phyloP scores from a whole-genome alignment of 2,329 filamentous ascomycete genomes.

The Neofusicoccum ribis region DNA sequence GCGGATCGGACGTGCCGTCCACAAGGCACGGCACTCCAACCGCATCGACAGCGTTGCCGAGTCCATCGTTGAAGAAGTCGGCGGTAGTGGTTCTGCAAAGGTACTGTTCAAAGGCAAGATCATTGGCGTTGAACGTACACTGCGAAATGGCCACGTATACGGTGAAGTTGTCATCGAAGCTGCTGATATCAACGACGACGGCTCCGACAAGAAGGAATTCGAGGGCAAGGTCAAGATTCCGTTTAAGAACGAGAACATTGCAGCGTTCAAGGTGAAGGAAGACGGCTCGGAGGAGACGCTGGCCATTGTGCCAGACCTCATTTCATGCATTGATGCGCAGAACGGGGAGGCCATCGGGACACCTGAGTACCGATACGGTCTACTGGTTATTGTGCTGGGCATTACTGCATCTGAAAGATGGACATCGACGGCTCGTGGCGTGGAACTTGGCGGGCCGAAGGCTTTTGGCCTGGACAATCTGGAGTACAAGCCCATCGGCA shows the following conservation, averaged over 20 bases:
- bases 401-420: conserved; percentile 57
- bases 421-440: conserved; percentile 50
- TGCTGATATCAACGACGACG: conserved; percentile 24
- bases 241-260: conserved; percentile 34
- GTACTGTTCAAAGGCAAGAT: conserved; percentile 50
- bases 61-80: conserved; percentile 45
- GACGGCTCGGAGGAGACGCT: conserved; percentile 38
- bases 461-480: conserved; percentile 52
- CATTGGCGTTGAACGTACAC: conserved; percentile 43
- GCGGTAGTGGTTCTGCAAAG: conserved; percentile 37
- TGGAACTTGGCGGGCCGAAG: conserved; percentile 53
- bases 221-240: conserved; percentile 23
- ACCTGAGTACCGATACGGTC: conserved; percentile 57
- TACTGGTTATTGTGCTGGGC: conserved; percentile 54
- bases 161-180: conserved; percentile 40
- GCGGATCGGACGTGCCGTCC: conserved; percentile 41
- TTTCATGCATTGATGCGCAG: conserved; percentile 49
- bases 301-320: conserved; percentile 45
- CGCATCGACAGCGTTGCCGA: conserved; percentile 39
- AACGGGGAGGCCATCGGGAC: conserved; percentile 54
- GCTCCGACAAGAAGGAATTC: background rate
- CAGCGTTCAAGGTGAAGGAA: conserved; percentile 27
- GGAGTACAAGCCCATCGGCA: conserved; percentile 52
- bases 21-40: conserved; percentile 36
- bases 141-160: conserved; percentile 45